Conservation (phyloP, 805 yeast species). For the Schizosaccharomyces cryophilus region DNA sequence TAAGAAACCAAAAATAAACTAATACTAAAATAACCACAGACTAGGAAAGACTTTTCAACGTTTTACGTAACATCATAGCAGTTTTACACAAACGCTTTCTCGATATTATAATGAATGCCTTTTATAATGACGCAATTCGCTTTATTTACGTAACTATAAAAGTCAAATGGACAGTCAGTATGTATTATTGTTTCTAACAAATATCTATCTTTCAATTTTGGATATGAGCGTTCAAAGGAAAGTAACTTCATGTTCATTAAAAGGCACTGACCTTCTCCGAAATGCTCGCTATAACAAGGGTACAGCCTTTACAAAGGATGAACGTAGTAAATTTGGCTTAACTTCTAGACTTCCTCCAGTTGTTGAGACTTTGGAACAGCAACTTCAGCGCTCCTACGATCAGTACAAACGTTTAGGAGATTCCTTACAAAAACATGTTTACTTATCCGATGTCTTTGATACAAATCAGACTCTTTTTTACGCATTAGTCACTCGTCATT, state of each 20-base stretch:
- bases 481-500: constrained; percentile 66
- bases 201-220: no score
- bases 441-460: constrained; percentile 71
- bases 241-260: neutral
- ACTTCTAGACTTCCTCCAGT: constrained; percentile 64
- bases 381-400: constrained; percentile 63
- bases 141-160: no score
- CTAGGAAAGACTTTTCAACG: no score
- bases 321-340: constrained; percentile 56
- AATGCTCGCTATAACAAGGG: constrained; percentile 84
- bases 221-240: no score
- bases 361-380: constrained; percentile 35
- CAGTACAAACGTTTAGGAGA: constrained; percentile 59
- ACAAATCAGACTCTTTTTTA: constrained; percentile 80
- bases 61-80: no score
- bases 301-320: constrained; percentile 73
- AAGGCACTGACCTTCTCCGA: constrained; percentile 55
- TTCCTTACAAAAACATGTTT: constrained; percentile 60
- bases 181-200: no score
- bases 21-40: no score
- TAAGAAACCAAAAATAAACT: no score
- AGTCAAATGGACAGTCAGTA: no score
- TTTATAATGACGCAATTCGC: no score
- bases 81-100: no score
- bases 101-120: no score